Evolutionary conservation across 257 asterid species (phyloP).

Genomic region (Lycium barbarum): DNA sequence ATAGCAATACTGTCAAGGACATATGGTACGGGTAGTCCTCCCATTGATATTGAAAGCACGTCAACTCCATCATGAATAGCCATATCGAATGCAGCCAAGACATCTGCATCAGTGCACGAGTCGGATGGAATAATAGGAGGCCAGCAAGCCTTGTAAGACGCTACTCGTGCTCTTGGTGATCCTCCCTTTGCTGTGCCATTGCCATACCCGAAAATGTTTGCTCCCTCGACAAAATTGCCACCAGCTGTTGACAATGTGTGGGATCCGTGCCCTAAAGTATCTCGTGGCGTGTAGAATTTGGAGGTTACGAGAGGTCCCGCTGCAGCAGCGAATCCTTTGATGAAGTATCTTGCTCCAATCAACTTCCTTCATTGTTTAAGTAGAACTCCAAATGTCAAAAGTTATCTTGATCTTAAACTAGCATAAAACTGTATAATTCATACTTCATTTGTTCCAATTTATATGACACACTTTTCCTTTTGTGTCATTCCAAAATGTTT

Average conservation of each 20-base stretch:
- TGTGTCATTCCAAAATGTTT: neutral
- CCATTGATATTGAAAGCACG: constrained; percentile 85
- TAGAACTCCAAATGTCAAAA: neutral
- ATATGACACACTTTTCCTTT: neutral
- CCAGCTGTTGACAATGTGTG: constrained; percentile 97
- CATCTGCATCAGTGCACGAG: constrained; percentile 89
- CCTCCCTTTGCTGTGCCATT: constrained; percentile 96
- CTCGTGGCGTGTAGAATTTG: constrained; percentile 70
- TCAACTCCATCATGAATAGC: constrained; percentile 97
- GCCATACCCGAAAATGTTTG: constrained; percentile 77
- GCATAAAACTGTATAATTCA: neutral
- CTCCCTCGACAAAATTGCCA: constrained; percentile 70
- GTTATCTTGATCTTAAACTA: neutral
- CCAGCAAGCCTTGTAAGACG: constrained; percentile 94
- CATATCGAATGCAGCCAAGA: constrained; percentile 78
- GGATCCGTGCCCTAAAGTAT: constrained; percentile 83
- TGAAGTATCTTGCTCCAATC: constrained; percentile 91
- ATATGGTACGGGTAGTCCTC: constrained; percentile 66
- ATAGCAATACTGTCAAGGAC: constrained; percentile 78
- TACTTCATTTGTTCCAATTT: neutral
- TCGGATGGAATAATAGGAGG: constrained; percentile 63
- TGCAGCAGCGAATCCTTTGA: constrained; percentile 68
- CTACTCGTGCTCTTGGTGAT: constrained; percentile 88
- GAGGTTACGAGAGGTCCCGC: constrained; percentile 66
- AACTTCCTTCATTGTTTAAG: constrained; percentile 63